phyloP scores from a whole-genome alignment of 2,329 filamentous ascomycete genomes.

The Endothia cerciana region DNA sequence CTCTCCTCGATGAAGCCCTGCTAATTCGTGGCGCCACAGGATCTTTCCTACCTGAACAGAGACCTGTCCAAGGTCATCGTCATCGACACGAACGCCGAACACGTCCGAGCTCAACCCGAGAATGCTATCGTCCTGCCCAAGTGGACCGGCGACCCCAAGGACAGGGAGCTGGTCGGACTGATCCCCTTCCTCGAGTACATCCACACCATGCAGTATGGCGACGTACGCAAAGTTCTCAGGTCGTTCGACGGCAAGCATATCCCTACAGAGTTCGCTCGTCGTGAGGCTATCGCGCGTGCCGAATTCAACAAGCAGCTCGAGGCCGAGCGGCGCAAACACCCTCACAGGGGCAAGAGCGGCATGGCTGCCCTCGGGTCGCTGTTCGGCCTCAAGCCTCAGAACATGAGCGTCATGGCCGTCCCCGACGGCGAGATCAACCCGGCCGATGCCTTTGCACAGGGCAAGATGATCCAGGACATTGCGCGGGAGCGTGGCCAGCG shows the following conservation, averaged over 20 bases:
- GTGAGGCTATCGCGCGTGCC: constrained; percentile 83
- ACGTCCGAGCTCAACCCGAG: constrained; percentile 90
- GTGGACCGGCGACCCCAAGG: constrained; percentile 82
- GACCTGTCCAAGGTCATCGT: constrained; percentile 95
- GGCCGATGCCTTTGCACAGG: constrained; percentile 79
- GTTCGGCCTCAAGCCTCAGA: constrained; percentile 76
- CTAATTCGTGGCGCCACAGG: constrained; percentile 54
- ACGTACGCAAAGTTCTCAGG: constrained; percentile 84
- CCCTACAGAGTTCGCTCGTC: constrained; percentile 83
- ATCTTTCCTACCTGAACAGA: constrained; percentile 96
- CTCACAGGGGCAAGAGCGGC: constrained; percentile 55
- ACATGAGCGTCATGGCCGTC: constrained; percentile 63
- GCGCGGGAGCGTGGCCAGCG: constrained; percentile 89
- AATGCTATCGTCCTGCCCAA: constrained; percentile 91
- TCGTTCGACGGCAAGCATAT: constrained; percentile 90
- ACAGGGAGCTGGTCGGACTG: constrained; percentile 83
- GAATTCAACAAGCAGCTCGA: constrained; percentile 81
- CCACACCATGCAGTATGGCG: constrained; percentile 87
- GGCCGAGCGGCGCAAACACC: constrained; percentile 66
- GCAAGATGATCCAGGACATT: constrained; percentile 96
- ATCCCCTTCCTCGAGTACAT: constrained; percentile 98
- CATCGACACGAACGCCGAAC: constrained; percentile 81
- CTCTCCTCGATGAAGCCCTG: neutral
- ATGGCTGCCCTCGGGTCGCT: constrained; percentile 71
- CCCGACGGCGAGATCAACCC: constrained; percentile 71